phyloP scores from a whole-genome alignment of 2,329 filamentous ascomycete genomes.

The Teratosphaeria zuluensis region DNA sequence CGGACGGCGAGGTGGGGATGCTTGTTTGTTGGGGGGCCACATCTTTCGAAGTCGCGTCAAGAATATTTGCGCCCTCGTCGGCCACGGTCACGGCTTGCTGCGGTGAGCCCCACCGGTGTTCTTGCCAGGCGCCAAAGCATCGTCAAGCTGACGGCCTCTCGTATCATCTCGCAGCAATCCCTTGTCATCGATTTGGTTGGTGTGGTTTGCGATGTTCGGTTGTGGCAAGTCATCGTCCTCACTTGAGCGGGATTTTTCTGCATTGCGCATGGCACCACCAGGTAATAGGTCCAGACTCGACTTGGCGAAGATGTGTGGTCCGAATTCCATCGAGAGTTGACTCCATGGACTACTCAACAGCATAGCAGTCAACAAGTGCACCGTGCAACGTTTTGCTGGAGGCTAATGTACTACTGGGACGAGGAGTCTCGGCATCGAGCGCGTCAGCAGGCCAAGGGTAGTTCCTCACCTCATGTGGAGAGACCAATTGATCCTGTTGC shows the following conservation, averaged over 20 bases:
- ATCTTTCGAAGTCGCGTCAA: not conserved
- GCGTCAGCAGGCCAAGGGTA: slow-evolving; percentile 7
- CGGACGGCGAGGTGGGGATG: not conserved
- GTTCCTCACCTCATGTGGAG: not conserved
- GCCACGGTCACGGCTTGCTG: not conserved
- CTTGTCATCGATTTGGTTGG: not conserved
- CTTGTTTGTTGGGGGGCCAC: not conserved
- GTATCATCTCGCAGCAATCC: not conserved
- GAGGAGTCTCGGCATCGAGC: not conserved
- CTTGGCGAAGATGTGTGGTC: slow-evolving; percentile 23
- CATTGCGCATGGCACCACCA: not conserved
- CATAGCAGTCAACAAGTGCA: not conserved
- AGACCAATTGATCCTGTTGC: not conserved
- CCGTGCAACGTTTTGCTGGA: slow-evolving; percentile 10
- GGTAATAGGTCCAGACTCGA: slow-evolving; percentile 20
- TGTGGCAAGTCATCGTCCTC: not conserved
- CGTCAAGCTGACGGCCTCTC: not conserved
- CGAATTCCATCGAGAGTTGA: slow-evolving; percentile 18
- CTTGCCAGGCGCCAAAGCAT: not conserved
- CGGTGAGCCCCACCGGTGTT: not conserved
- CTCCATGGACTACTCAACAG: slow-evolving; percentile 5
- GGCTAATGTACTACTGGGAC: not conserved
- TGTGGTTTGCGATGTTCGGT: not conserved
- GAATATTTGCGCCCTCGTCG: not conserved
- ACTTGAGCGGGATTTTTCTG: not conserved